phyloP scores from a whole-genome alignment of 192 early-diverging fungal species.

The Phycomyces blakesleeanus region DNA sequence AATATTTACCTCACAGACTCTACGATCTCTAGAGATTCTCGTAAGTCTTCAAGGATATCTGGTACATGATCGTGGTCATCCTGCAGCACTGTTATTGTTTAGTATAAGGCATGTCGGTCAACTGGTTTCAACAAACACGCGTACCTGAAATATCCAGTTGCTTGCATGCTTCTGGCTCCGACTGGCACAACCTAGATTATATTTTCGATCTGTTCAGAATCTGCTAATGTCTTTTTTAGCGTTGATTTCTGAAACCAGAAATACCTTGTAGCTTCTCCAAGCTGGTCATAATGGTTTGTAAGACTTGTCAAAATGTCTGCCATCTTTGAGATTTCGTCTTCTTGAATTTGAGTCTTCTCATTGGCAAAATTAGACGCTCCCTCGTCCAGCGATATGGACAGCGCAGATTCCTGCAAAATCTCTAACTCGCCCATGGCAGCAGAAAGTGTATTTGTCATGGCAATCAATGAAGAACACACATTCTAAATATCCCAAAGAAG shows the following conservation, averaged over 20 bases:
- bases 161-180: conserved; percentile 11
- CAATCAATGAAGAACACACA: conserved; percentile 9
- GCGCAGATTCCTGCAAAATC: conserved; percentile 8
- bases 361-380: conserved; percentile 36
- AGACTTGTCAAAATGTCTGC: conserved; percentile 46
- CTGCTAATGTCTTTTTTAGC: no score
- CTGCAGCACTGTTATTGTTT: conserved; percentile 16
- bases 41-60: conserved; percentile 23
- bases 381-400: conserved; percentile 38
- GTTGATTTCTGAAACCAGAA: no score
- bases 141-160: conserved; percentile 25
- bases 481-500: not conserved
- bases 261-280: conserved; percentile 43
- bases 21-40: conserved; percentile 13
- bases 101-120: not conserved
- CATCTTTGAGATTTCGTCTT: conserved; percentile 42
- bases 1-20: conserved; percentile 9
- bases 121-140: not conserved
- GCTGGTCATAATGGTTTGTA: conserved; percentile 50
- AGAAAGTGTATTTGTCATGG: conserved; percentile 18
- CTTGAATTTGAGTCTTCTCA: conserved; percentile 41
- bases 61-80: conserved; percentile 32
- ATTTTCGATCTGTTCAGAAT: not conserved
- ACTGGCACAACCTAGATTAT: conserved; percentile 19
- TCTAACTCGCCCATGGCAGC: conserved; percentile 9